Evolutionary conservation across 140 eudicot species (phyloP).

Genomic region (Bidens hawaiensis): DNA sequence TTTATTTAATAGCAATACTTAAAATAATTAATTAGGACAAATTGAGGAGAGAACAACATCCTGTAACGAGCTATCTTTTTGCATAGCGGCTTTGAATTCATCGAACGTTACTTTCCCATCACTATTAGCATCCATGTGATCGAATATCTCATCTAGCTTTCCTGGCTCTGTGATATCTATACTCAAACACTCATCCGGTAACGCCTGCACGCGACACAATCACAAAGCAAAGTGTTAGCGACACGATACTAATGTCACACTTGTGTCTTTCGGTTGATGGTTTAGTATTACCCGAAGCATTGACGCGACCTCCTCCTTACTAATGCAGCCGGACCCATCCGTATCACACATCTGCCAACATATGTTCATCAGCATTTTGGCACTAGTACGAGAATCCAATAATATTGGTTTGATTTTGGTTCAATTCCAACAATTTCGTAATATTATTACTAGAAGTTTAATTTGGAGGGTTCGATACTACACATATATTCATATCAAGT

Average conservation of each 20-base stretch:
- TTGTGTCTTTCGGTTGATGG: neutral
- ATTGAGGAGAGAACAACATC: conserved; percentile 80
- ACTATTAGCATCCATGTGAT: conserved; percentile 80
- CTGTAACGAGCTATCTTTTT: conserved; percentile 71
- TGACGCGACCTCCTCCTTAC: conserved; percentile 85
- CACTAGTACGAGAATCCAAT: neutral
- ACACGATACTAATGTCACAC: neutral
- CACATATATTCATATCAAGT: too few relatives aligned
- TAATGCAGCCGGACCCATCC: conserved; percentile 86
- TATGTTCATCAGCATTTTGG: neutral
- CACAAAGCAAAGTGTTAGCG: neutral
- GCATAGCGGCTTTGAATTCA: conserved; percentile 85
- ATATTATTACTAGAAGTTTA: too few relatives aligned
- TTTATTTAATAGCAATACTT: neutral
- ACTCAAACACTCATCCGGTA: conserved; percentile 80
- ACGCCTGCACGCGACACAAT: conserved; percentile 38
- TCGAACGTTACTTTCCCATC: conserved; percentile 87
- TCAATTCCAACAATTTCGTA: too few relatives aligned
- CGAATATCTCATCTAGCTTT: conserved; percentile 79
- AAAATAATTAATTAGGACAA: conserved; percentile 51
- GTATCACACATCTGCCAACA: conserved; percentile 73
- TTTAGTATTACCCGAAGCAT: conserved; percentile 59
- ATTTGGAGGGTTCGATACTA: too few relatives aligned
- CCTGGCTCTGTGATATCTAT: conserved; percentile 83
- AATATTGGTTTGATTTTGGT: too few relatives aligned